phyloP scores from a whole-genome alignment of 2,329 filamentous ascomycete genomes.

The Trichoderma oligosporum region DNA sequence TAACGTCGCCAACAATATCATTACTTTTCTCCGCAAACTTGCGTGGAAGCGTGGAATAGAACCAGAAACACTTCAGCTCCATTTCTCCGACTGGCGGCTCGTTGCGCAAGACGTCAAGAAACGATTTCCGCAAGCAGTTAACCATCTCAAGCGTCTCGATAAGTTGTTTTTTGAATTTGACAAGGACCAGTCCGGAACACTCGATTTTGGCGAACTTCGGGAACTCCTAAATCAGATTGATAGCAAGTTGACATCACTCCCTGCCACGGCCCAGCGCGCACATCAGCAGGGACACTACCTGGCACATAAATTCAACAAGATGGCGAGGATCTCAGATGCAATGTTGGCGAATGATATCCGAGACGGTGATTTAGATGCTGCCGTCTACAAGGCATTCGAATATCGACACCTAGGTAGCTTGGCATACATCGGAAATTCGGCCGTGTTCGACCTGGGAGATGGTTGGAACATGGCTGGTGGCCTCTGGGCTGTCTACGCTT shows the following conservation, averaged over 20 bases:
- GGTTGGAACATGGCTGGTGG: conserved; percentile 78
- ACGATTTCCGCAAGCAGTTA: conserved; percentile 85
- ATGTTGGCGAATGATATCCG: conserved; percentile 74
- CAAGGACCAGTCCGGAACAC: conserved; percentile 84
- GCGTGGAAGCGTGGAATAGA: conserved; percentile 91
- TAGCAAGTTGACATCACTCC: conserved; percentile 86
- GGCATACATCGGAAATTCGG: conserved; percentile 94
- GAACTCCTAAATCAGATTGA: conserved; percentile 91
- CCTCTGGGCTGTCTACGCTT: conserved; percentile 89
- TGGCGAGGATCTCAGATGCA: conserved; percentile 72
- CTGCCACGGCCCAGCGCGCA: conserved; percentile 91
- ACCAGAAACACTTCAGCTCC: conserved; percentile 80
- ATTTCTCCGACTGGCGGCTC: conserved; percentile 81
- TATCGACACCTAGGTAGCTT: conserved; percentile 88
- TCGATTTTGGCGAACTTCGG: conserved; percentile 88
- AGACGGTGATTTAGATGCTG: conserved; percentile 87
- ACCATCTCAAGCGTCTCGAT: conserved; percentile 84
- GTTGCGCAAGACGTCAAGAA: conserved; percentile 80
- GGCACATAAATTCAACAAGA: conserved; percentile 88
- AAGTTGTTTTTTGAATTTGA: conserved; percentile 90
- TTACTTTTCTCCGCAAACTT: conserved; percentile 81
- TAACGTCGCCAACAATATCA: conserved; percentile 87
- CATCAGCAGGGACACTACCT: conserved; percentile 95
- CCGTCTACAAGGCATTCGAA: conserved; percentile 90
- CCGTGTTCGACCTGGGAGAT: conserved; percentile 82